Percentiles rank a stretch among this genome's conserved stretches.
Conservation (phyloP, 2,329 filamentous ascomycete species). For the Pseudogymnoascus sp. region DNA sequence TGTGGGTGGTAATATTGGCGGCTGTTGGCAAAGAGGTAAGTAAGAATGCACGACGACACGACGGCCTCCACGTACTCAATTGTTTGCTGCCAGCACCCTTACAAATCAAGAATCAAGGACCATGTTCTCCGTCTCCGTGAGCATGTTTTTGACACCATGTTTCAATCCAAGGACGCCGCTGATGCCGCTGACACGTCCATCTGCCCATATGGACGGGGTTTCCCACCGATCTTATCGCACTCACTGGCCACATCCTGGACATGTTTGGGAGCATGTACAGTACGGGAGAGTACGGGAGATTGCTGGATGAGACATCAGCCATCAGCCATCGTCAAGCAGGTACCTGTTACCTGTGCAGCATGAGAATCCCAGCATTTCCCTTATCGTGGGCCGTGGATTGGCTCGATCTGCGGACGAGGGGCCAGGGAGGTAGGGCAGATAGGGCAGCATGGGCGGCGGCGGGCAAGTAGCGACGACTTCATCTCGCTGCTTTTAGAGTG, state of each 20-base stretch:
- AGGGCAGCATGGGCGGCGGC: not conserved
- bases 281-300: not conserved
- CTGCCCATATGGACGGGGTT: not conserved
- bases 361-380: not conserved
- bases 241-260: not conserved
- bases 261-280: not conserved
- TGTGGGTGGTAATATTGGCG: not conserved
- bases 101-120: not conserved
- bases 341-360: not conserved
- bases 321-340: slow-evolving; percentile 6
- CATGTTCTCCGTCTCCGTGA: not conserved
- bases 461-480: not conserved
- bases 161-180: not conserved
- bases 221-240: not conserved
- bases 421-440: not conserved
- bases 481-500: not conserved
- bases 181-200: not conserved
- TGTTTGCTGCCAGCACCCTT: not conserved
- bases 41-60: too few species aligned
- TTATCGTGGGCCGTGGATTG: not conserved
- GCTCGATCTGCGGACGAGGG: not conserved
- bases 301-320: not conserved
- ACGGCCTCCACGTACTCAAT: not conserved
- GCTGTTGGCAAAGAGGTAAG: not conserved
- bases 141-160: not conserved